These are phyloP conservation scores for Cyclocybe cylindracea DNA, from an alignment of 768 basidiomycete species.

Conservation along the genomic window DNA sequence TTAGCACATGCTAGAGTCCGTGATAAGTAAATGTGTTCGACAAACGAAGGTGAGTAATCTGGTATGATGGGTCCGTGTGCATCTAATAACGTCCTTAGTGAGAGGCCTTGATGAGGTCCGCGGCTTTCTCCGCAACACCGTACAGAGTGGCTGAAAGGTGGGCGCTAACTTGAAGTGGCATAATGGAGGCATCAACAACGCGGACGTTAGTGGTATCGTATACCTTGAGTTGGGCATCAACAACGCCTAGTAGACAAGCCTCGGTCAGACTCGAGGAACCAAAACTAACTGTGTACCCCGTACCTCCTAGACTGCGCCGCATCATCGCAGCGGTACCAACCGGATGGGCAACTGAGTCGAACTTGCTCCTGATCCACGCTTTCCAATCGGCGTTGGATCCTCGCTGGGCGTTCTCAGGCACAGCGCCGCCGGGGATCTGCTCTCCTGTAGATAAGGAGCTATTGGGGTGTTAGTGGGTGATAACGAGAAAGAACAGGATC, in stretches of 20 bases:
- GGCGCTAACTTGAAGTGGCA: slow-evolving; percentile 48
- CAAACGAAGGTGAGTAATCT: too few species aligned
- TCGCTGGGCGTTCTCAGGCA: slow-evolving; percentile 44
- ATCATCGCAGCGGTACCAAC: slow-evolving; percentile 50
- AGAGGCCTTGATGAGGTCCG: slow-evolving; percentile 48
- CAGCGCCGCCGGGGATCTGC: slow-evolving; percentile 35
- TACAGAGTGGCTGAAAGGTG: slow-evolving; percentile 50
- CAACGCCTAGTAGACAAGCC: slow-evolving; percentile 43
- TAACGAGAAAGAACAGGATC: neutral
- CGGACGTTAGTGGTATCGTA: slow-evolving; percentile 52
- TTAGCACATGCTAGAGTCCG: too few species aligned
- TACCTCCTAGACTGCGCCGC: slow-evolving; percentile 37
- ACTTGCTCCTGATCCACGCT: slow-evolving; percentile 44
- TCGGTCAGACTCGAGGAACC: neutral
- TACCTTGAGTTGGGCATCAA: slow-evolving; percentile 42
- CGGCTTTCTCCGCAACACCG: slow-evolving; percentile 57
- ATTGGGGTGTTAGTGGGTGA: neutral
- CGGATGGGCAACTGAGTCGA: slow-evolving; percentile 47
- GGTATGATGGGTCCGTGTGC: too few species aligned
- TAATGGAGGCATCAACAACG: slow-evolving; percentile 52
- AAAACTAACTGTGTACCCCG: slow-evolving; percentile 1
- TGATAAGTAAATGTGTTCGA: too few species aligned
- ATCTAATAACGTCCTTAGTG: slow-evolving; percentile 2
- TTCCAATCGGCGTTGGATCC: slow-evolving; percentile 50
- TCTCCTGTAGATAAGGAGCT: slow-evolving; percentile 43